Base-by-base conservation (phyloP, 2,329 filamentous ascomycete genomes). In the Aureobasidium lini region DNA sequence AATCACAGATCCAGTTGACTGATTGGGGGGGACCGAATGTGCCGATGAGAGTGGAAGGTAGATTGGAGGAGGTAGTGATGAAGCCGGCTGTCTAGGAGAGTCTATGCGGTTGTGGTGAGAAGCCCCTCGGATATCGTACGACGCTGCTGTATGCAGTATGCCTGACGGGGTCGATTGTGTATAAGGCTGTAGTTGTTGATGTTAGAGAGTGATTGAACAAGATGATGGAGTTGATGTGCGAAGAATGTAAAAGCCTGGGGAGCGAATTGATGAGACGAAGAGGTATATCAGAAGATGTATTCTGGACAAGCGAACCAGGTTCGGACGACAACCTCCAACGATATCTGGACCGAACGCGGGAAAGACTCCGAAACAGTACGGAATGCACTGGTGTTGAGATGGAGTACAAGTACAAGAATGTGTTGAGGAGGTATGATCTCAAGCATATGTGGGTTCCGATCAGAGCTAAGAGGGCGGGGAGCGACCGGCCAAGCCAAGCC, bases 381-480 rank as follows among this genome's bases (percentile, higher is more conserved):
- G 31, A 23, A 46, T 39, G 18, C 9, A 39, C 9, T 34, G 43
- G 16, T 48, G 54, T 57, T 57, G 54, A 40, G 54, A 48, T 31
- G 36, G n/a, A 32, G 43, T 57, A 57, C 54, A 57, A 48, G 43
- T 48, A 57, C 54, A 48, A 48, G 32, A 57, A 39, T 47, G 28
- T 40, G 54, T 57, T 52, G 54, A 47, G 31, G 23, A 57, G 54
- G 31, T 16, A 39, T 48, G 36, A 18, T 39, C 36, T n/a, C 40
- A 29, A 44, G 40, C 39, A 40, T 15, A 37, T 28, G 34, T 39
- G 34, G 43, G 43, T 57, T 37, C 16, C 37, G 34, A 31, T 18
- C 43, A 31, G 43, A 48, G 43, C 54, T 57, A 57, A 37, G 31
- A 57, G 43, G 23, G 54, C 54, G 54, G 54, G 54, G 54, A 47